These are phyloP conservation scores for Perilla frutescens DNA, from an alignment of 257 asterid genomes.

Conservation along the genomic window DNA sequence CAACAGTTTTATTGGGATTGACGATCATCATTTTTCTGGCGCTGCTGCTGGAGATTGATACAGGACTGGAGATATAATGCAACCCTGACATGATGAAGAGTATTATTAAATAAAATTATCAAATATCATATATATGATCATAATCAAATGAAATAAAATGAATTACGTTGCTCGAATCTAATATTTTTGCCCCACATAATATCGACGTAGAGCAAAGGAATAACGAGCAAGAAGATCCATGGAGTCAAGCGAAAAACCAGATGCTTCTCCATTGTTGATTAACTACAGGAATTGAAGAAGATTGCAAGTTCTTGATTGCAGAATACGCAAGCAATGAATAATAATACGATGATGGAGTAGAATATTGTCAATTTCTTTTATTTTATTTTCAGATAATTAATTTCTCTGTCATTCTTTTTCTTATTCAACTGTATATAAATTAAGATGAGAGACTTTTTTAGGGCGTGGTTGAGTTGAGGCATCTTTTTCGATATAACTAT, in stretches of 20 bases:
- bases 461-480: conserved; percentile 20
- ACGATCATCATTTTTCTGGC: background rate
- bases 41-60: background rate
- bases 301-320: conserved; percentile 12
- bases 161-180: conserved; percentile 41
- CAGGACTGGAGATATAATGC: conserved; percentile 23
- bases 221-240: conserved; percentile 43
- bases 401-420: background rate
- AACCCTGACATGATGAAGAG: conserved; percentile 30
- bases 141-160: background rate
- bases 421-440: conserved; percentile 4
- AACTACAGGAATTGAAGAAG: background rate
- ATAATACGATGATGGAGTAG: background rate
- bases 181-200: conserved; percentile 35
- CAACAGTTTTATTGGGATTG: background rate
- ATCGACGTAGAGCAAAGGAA: conserved; percentile 42
- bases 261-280: conserved; percentile 36
- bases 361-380: background rate
- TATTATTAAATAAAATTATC: background rate
- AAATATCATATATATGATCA: background rate
- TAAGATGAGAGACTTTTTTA: background rate
- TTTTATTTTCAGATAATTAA: background rate
- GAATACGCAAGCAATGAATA: background rate
- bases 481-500: conserved; percentile 2
- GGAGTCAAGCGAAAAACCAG: conserved; percentile 40